Evolutionary conservation across 1,284 basidiomycete species (phyloP), one percentile per base, ranked within the genome.

Genomic region (Porodaedalea pini): DNA sequence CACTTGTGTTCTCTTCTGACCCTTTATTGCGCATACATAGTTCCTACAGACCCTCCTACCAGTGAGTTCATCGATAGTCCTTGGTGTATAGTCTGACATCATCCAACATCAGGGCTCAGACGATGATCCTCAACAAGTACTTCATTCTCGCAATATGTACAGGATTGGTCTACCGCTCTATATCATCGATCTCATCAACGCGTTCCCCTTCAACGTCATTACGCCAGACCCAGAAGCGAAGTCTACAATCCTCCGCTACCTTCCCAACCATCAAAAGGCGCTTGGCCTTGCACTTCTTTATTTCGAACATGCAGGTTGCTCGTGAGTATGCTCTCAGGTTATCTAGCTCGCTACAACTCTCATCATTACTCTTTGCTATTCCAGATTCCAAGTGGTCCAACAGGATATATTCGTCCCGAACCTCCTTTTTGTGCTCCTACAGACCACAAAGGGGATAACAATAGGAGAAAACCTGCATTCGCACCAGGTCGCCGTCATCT

Each of bases 401-500:
- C 49, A 53, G 45, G 51, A 56, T 11, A 15, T 31, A 15, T 55
- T 56, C 36, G 23, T 52, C 19, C 47, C 47, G 32, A 37, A 25
- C 17, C 39, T 58, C 13, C 49, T 52, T 44, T 32, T 31, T 39
- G 49, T 49, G 39, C 58, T 58, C 27, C n/a, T 40, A 32, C 19
- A 48, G 29, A 32, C 50, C 41, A 25, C 50, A 1, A 36, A 44
- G 11, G 57, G 52, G 17, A 6, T 43, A 13, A 51, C 47, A 32
- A 67, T 65, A 43, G 62, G 76, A n/a, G 68, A 75, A 19, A 54
- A 47, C 6, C 56, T 80, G 10, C 77, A 78, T 54, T 69, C 78
- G 1, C 80, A 82, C 60, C 67, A 70, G 27, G 69, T 82, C 10
- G 70, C 80, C 7, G 70, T 79, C 21, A 78, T 82, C 63, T 81